Base-by-base conservation (phyloP, 352 stramenopile genomes). In the Aphanomyces invadans region DNA sequence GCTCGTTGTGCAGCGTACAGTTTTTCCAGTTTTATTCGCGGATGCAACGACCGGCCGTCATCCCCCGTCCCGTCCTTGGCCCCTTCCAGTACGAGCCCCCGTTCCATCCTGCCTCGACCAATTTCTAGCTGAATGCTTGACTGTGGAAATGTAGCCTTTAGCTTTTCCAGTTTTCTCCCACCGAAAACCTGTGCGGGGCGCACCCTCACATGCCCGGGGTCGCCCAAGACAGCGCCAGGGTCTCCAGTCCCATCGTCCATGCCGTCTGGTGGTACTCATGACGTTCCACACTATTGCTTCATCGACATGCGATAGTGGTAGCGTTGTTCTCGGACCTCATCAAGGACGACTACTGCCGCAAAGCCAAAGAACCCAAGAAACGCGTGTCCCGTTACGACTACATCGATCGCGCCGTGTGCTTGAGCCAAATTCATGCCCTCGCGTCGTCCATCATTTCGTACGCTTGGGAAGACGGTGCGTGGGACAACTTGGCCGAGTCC, bases 241-340 rank as follows among this genome's bases (percentile, higher is more conserved):
- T 67, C 60, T 10, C 60, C 60, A 10, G 60, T 57, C 0, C 60
- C 60, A 21, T 67, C 60, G 29, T 57, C 60, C 9, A 44, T 67
- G 42, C 60, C 60, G 11, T 67, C 60, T 26, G 48, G 60, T 38
- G 60, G 60, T 67, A 56, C 17, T 0, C 9, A 26, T 26, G 5
- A 44, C 15, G 42, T n/a, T 33, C 21, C 3, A 2, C 23, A 15
- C 10, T 25, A 19, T 17, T 54, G 28, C 15, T 23, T 28, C 7
- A 26, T 11, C 32, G n/a, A 5, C 3, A 1, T 44, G 46, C 10
- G n/a, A 26, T 67, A 67, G 60, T 51, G 1, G 48, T 67, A 2
- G 57, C 60, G 5, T 52, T 67, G n/a, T 67, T 67, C 42, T 67
- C 60, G 19, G 60, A 67, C 45, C 31, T 67, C 4, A 57, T 67